Percentiles rank a stretch among this genome's conserved stretches.
Evolutionary conservation across 2,329 filamentous ascomycete species (phyloP).

Genomic region (Chaetomiaceae sp.): DNA sequence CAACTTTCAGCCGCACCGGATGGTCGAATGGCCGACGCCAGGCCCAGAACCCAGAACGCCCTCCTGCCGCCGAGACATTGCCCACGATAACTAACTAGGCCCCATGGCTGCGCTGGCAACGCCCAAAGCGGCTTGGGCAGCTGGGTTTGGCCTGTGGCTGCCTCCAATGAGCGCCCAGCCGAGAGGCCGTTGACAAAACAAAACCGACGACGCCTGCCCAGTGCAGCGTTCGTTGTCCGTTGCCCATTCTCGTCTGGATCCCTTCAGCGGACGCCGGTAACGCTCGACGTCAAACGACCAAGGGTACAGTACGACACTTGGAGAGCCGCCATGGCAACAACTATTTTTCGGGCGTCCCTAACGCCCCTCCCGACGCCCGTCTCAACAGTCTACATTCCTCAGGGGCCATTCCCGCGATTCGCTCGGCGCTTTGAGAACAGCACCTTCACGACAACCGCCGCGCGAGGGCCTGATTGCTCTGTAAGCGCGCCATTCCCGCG

Average conservation of each 20-base stretch:
- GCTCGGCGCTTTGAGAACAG: conserved; percentile 4
- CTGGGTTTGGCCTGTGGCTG: neutral
- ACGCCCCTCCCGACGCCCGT: neutral
- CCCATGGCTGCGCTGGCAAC: neutral
- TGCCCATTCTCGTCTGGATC: neutral
- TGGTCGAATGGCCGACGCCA: neutral
- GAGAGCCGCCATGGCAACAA: neutral
- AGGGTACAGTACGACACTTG: neutral
- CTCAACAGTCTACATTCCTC: neutral
- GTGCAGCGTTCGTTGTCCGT: neutral
- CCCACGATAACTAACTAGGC: neutral
- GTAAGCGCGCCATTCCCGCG: neutral
- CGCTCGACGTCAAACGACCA: too few species aligned
- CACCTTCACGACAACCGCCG: conserved; percentile 1
- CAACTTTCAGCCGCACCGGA: conserved; percentile 1
- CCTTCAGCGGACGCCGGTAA: too few species aligned
- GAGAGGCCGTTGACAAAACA: neutral
- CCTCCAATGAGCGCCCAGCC: neutral
- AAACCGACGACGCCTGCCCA: neutral
- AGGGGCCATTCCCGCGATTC: neutral
- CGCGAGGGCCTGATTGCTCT: neutral
- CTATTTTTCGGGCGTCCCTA: neutral
- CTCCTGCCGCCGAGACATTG: neutral
- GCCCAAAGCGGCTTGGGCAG: conserved; percentile 1
- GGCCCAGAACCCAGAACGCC: neutral